A percentile compares a stretch with the other conserved stretches of the same genome.
Conservation (phyloP, 1,139 yeast species). For the Debaryomyces sp. region DNA sequence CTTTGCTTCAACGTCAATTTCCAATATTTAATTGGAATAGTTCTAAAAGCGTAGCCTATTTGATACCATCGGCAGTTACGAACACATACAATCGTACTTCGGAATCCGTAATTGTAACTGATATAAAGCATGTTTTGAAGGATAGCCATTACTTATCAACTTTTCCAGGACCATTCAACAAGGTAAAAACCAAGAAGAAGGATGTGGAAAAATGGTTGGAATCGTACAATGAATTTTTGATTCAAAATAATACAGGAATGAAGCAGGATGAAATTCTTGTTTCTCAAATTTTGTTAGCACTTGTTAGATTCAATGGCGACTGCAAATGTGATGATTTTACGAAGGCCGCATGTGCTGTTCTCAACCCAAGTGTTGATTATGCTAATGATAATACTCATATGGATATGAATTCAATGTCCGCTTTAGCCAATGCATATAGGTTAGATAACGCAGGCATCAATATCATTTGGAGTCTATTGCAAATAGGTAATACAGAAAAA, state of each 20-base stretch:
- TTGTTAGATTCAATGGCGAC: conserved; percentile 36
- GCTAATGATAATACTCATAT: conserved; percentile 12
- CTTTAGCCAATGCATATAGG: conserved; percentile 34
- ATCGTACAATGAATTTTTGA: conserved; percentile 20
- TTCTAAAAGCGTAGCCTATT: conserved; percentile 30
- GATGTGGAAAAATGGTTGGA: conserved; percentile 67
- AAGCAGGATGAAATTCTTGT: conserved; percentile 31
- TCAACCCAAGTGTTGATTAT: conserved; percentile 41
- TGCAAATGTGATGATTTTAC: conserved; percentile 26
- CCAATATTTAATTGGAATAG: conserved; percentile 78
- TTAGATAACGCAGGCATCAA: conserved; percentile 41
- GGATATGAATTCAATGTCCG: conserved; percentile 19
- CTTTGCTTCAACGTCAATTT: conserved; percentile 59
- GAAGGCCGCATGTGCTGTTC: conserved; percentile 28
- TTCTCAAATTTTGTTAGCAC: conserved; percentile 30
- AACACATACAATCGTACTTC: conserved; percentile 15
- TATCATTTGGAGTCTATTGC: conserved; percentile 43
- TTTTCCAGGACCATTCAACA: conserved; percentile 69
- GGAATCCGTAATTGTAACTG: conserved; percentile 20
- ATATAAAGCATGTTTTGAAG: conserved; percentile 21
- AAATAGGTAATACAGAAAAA: conserved; percentile 63
- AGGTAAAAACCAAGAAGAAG: conserved; percentile 58
- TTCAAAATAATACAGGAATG: conserved; percentile 5
- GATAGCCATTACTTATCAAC: conserved; percentile 22
- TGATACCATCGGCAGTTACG: conserved; percentile 28